Evolutionary conservation across 257 asterid species (phyloP).

Genomic region (Paraleonurus japonicus): DNA sequence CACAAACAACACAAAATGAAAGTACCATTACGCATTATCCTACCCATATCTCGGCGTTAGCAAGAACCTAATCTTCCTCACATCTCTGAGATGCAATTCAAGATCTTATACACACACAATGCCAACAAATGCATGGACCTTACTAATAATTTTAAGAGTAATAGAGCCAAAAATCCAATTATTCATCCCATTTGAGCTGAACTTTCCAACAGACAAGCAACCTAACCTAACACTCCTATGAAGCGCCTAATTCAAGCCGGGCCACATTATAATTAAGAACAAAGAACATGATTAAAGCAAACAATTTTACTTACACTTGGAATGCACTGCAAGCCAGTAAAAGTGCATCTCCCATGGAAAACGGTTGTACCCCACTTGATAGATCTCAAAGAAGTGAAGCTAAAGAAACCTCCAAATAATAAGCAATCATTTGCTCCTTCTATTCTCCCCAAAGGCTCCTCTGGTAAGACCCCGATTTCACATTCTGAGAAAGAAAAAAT

Average conservation of each 20-base stretch:
- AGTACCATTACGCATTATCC: constrained; percentile 1
- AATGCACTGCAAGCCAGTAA: constrained; percentile 43
- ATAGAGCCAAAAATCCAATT: constrained; percentile 26
- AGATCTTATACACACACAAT: constrained; percentile 24
- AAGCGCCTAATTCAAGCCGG: constrained; percentile 5
- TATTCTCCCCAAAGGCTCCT: constrained; percentile 48
- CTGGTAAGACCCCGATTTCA: constrained; percentile 36
- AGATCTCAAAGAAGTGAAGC: constrained; percentile 55
- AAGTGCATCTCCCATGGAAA: constrained; percentile 28
- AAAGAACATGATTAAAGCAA: constrained; percentile 24
- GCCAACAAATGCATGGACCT: constrained; percentile 27
- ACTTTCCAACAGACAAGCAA: constrained; percentile 27
- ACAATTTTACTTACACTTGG: constrained; percentile 45
- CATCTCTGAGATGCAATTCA: constrained; percentile 9
- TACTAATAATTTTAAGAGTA: not conserved
- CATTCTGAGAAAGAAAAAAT: constrained; percentile 3
- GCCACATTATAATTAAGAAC: constrained; percentile 18
- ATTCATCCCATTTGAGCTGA: constrained; percentile 12
- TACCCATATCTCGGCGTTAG: constrained; percentile 27
- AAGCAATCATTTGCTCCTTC: constrained; percentile 56
- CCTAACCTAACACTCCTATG: constrained; percentile 19
- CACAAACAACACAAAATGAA: not conserved
- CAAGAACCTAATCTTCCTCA: constrained; percentile 23
- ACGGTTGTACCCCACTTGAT: constrained; percentile 38
- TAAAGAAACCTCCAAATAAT: constrained; percentile 41